A percentile compares a stretch with the other conserved stretches of the same genome.
Evolutionary conservation across 805 yeast species (phyloP).

Genomic region (Ogataea methanolica): DNA sequence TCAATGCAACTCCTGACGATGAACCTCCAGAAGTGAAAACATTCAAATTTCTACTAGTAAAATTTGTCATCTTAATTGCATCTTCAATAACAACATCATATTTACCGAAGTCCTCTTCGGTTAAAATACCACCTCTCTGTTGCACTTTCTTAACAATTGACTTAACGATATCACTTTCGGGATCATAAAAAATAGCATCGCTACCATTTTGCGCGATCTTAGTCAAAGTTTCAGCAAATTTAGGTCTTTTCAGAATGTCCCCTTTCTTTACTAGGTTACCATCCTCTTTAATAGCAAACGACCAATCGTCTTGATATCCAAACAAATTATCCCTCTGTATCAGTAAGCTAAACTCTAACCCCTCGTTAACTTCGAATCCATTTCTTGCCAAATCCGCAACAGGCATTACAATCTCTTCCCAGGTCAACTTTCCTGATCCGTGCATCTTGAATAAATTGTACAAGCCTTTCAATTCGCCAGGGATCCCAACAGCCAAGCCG

Average conservation of each 20-base stretch:
- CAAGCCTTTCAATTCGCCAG: conserved; percentile 90
- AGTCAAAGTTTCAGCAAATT: conserved; percentile 62
- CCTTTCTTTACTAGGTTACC: conserved; percentile 42
- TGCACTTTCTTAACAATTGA: conserved; percentile 47
- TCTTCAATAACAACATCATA: conserved; percentile 50
- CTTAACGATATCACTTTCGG: conserved; percentile 67
- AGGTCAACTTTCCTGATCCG: conserved; percentile 66
- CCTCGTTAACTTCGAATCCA: conserved; percentile 58
- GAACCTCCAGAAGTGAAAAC: conserved; percentile 66
- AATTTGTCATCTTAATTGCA: conserved; percentile 37
- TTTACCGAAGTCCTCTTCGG: conserved; percentile 56
- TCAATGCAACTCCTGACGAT: conserved; percentile 77
- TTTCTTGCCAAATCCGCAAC: conserved; percentile 58
- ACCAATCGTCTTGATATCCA: conserved; percentile 46
- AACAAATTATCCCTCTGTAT: conserved; percentile 30
- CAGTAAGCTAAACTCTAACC: conserved; percentile 39
- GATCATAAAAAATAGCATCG: conserved; percentile 76
- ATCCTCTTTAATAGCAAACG: conserved; percentile 40
- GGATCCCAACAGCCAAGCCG: conserved; percentile 84
- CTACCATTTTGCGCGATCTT: conserved; percentile 74
- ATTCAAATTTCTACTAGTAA: conserved; percentile 22
- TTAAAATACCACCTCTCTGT: conserved; percentile 62
- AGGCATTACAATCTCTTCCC: conserved; percentile 74
- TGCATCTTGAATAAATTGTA: conserved; percentile 53
- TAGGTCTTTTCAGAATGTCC: conserved; percentile 55